Evolutionary conservation across 1,284 basidiomycete genomes (phyloP).

Genomic region (Wolfiporia cocos): DNA sequence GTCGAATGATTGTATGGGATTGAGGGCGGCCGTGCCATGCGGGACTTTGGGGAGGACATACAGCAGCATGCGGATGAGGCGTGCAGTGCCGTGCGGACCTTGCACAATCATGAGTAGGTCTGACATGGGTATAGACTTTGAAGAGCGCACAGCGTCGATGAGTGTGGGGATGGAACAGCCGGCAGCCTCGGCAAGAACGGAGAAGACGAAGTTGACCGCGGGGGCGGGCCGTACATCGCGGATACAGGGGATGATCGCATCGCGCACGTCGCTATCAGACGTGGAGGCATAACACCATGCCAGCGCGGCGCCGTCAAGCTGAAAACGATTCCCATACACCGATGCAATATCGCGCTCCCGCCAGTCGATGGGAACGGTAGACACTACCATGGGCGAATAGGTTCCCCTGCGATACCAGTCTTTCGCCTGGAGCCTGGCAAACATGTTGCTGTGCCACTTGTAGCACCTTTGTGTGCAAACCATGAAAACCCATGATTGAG

Average conservation of each 20-base stretch:
- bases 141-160: conserved; percentile 5
- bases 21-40: not conserved
- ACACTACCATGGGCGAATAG: no score
- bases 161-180: conserved; percentile 6
- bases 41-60: conserved; percentile 10
- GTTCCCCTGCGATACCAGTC: no score
- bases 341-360: conserved; percentile 13
- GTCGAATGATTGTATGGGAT: no score
- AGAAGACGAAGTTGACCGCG: conserved; percentile 10
- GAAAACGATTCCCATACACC: not conserved
- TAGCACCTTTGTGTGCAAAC: not conserved
- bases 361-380: conserved; percentile 13
- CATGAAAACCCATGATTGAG: conserved; percentile 19
- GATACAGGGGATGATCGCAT: conserved; percentile 9
- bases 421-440: no score
- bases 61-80: conserved; percentile 8
- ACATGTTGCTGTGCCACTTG: not conserved
- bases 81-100: conserved; percentile 2
- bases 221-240: conserved; percentile 10
- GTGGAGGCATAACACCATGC: conserved; percentile 10
- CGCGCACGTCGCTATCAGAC: conserved; percentile 12
- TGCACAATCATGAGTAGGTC: conserved; percentile 5
- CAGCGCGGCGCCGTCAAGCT: conserved; percentile 13
- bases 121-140: not conserved
- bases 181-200: conserved; percentile 7